phyloP scores from a whole-genome alignment of 305 asterid genomes.

The Solanum aculeatissimum region DNA sequence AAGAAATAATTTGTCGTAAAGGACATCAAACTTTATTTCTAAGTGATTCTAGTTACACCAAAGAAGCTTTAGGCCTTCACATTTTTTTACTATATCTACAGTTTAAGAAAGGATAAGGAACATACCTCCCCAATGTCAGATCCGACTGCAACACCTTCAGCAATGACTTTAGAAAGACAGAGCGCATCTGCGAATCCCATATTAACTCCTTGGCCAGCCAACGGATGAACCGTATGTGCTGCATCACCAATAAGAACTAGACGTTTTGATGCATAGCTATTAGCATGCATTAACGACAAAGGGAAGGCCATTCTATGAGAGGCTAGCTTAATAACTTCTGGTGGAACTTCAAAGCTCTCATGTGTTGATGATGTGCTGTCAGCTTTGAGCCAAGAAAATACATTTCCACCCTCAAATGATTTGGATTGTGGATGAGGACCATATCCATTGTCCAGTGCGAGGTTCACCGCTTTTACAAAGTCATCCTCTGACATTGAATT shows the following conservation, averaged over 20 bases:
- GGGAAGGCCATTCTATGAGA: constrained; percentile 91
- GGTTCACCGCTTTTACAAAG: constrained; percentile 52
- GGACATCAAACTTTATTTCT: not conserved
- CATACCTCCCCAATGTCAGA: constrained; percentile 95
- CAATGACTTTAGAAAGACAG: constrained; percentile 58
- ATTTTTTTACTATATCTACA: not conserved
- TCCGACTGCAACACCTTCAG: constrained; percentile 87
- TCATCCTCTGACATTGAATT: constrained; percentile 54
- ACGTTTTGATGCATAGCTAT: constrained; percentile 45
- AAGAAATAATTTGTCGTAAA: not conserved
- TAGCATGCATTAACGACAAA: constrained; percentile 84
- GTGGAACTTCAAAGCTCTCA: constrained; percentile 73
- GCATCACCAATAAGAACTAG: constrained; percentile 86
- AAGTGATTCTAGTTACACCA: not conserved
- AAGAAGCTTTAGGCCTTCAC: not conserved
- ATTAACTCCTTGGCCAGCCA: constrained; percentile 99
- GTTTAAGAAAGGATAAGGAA: not conserved
- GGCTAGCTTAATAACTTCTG: constrained; percentile 40
- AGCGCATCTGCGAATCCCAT: constrained; percentile 90
- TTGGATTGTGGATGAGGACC: constrained; percentile 71
- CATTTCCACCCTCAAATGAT: constrained; percentile 18
- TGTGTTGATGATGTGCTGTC: constrained; percentile 39
- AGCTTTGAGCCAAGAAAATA: constrained; percentile 48
- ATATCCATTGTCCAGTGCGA: constrained; percentile 63
- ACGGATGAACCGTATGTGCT: constrained; percentile 95